Percentiles rank a stretch among this genome's conserved stretches.
These are phyloP conservation scores for Metschnikowia matae DNA, from an alignment of 805 yeast species.

Conservation along the genomic window DNA sequence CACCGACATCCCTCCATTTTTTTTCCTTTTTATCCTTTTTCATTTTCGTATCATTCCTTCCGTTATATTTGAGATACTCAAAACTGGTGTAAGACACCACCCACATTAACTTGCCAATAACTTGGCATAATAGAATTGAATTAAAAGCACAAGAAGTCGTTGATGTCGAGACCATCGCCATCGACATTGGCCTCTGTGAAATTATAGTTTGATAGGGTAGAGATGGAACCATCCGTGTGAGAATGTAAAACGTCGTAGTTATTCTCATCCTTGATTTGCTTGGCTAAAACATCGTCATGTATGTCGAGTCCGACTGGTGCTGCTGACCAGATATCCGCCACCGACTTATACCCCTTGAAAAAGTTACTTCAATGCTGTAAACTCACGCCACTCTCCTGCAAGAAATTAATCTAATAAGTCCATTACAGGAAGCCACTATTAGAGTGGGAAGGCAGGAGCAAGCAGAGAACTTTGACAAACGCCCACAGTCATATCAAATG, in stretches of 20 bases:
- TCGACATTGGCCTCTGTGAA: conserved; percentile 8
- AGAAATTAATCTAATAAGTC: conserved; percentile 6
- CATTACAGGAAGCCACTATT: not conserved
- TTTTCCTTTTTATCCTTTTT: conserved; percentile 6
- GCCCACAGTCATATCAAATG: conserved; percentile 4
- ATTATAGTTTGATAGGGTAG: conserved; percentile 5
- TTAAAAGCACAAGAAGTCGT: conserved; percentile 30
- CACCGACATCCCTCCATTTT: not conserved
- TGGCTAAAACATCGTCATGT: conserved; percentile 14
- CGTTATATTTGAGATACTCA: conserved; percentile 7
- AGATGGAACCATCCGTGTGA: conserved; percentile 7
- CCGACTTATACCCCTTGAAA: conserved; percentile 4
- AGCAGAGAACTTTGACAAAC: conserved; percentile 26
- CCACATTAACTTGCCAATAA: conserved; percentile 11
- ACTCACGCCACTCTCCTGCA: conserved; percentile 16
- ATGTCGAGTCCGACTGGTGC: conserved; percentile 37
- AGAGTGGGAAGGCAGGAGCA: conserved; percentile 15
- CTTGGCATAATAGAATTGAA: conserved; percentile 13
- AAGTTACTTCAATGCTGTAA: conserved; percentile 35
- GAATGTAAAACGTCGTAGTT: conserved; percentile 1
- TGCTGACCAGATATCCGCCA: conserved; percentile 28
- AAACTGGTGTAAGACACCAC: conserved; percentile 6
- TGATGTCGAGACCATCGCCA: conserved; percentile 23
- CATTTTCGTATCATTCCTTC: conserved; percentile 5
- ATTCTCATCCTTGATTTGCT: not conserved